phyloP scores from a whole-genome alignment of 164 flowering plant species.

The Magnolia sinica region DNA sequence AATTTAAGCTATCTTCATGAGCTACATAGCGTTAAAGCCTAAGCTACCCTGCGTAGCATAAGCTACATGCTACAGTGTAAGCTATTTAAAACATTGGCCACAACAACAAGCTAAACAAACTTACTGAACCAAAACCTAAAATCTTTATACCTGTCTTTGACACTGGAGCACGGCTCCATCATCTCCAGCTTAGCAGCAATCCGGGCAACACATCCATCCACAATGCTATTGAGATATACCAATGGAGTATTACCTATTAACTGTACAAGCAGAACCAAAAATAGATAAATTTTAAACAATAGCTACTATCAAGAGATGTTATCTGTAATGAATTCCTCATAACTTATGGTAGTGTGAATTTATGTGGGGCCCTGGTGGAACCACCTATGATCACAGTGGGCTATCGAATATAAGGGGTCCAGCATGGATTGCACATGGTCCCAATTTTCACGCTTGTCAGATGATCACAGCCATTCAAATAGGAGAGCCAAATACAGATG shows the following conservation, averaged over 20 bases:
- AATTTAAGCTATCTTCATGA: too few species aligned
- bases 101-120: background rate
- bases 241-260: slow-evolving; percentile 79
- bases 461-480: too few species aligned
- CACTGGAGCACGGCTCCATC: slow-evolving; percentile 93
- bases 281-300: background rate
- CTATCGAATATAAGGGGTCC: background rate
- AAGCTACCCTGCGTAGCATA: background rate
- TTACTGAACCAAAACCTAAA: background rate
- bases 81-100: background rate
- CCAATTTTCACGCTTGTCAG: background rate
- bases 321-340: background rate
- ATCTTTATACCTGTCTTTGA: slow-evolving; percentile 65
- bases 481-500: too few species aligned
- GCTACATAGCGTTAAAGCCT: background rate
- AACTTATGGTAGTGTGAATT: background rate
- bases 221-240: slow-evolving; percentile 76
- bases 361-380: background rate
- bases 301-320: background rate
- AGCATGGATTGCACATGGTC: background rate
- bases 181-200: slow-evolving; percentile 80
- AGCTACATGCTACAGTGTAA: background rate
- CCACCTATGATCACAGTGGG: background rate
- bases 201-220: slow-evolving; percentile 73
- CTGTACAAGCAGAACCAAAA: slow-evolving; percentile 17